Evolutionary conservation across 176 grass and related monocot genomes (phyloP).

Genomic region (Avena insularis): DNA sequence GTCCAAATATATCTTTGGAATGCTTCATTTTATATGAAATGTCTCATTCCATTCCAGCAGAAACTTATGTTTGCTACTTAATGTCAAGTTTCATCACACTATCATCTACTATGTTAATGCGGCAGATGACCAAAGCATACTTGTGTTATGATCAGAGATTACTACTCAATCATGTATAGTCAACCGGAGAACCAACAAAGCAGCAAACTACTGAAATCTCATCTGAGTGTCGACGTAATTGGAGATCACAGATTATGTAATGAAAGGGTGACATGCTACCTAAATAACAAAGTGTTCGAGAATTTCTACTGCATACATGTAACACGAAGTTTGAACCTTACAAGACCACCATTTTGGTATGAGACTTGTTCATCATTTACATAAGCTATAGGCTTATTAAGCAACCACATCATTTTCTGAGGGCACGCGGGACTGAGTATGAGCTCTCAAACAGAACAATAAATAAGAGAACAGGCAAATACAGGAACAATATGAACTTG

Average conservation of each 20-base stretch:
- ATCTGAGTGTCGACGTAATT: neutral
- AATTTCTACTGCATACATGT: constrained; percentile 19
- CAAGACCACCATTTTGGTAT: constrained; percentile 5
- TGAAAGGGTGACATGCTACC: constrained; percentile 8
- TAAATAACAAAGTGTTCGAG: constrained; percentile 25
- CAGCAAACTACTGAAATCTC: constrained; percentile 32
- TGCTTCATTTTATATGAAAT: constrained; percentile 22
- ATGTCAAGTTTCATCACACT: neutral
- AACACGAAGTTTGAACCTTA: constrained; percentile 18
- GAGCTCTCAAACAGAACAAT: constrained; percentile 32
- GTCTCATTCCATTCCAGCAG: neutral
- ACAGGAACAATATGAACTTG: constrained; percentile 15
- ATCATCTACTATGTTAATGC: neutral
- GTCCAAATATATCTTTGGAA: constrained; percentile 13
- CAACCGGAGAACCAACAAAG: neutral
- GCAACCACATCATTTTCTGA: constrained; percentile 25
- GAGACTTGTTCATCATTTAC: neutral
- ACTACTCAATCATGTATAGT: neutral
- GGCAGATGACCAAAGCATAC: constrained; percentile 30
- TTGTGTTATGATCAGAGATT: constrained; percentile 19
- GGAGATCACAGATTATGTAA: constrained; percentile 15
- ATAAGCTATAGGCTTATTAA: constrained; percentile 25
- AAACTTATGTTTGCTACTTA: constrained; percentile 8
- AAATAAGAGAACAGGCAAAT: constrained; percentile 34
- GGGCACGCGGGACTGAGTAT: neutral